These are phyloP conservation scores for Claviceps spartinae DNA, from an alignment of 2,329 filamentous ascomycete species.

Conservation along the genomic window DNA sequence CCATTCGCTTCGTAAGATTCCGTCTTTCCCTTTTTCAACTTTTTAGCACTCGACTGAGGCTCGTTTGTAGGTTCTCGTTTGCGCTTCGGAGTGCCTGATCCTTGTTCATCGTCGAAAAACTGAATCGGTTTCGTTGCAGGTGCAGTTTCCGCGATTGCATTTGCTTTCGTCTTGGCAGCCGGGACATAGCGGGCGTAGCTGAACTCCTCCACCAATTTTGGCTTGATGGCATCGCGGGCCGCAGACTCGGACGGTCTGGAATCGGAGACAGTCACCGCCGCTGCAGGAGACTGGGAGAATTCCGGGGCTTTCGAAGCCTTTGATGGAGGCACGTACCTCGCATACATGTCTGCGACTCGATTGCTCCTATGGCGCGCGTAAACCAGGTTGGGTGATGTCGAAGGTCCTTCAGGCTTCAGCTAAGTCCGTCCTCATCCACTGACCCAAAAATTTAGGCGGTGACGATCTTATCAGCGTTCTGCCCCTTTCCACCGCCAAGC, in stretches of 20 bases:
- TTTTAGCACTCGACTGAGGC: constrained; percentile 20
- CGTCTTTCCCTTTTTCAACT: constrained; percentile 14
- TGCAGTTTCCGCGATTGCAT: constrained; percentile 3
- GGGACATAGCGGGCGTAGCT: constrained; percentile 30
- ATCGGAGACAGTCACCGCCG: constrained; percentile 2
- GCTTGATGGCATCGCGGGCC: background rate
- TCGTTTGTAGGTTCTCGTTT: constrained; percentile 22
- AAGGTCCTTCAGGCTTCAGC: background rate
- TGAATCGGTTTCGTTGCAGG: constrained; percentile 8
- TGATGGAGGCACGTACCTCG: constrained; percentile 27
- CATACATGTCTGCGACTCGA: constrained; percentile 22
- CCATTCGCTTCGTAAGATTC: constrained; percentile 5
- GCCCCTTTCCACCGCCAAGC: constrained; percentile 22
- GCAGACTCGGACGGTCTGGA: constrained; percentile 1
- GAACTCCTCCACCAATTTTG: constrained; percentile 11
- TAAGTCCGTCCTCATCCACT: background rate
- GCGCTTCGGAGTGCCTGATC: constrained; percentile 17
- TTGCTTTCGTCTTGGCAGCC: constrained; percentile 11
- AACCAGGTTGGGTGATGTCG: background rate
- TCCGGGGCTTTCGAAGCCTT: constrained; percentile 11
- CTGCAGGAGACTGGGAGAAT: constrained; percentile 2
- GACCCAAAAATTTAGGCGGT: constrained; percentile 22
- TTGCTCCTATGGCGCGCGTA: background rate
- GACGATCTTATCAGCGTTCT: constrained; percentile 23
- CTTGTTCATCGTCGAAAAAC: constrained; percentile 18